Evolutionary conservation across 805 yeast genomes (phyloP), one percentile per base, ranked within the genome.

Genomic region (Tetrapisispora phaffii): DNA sequence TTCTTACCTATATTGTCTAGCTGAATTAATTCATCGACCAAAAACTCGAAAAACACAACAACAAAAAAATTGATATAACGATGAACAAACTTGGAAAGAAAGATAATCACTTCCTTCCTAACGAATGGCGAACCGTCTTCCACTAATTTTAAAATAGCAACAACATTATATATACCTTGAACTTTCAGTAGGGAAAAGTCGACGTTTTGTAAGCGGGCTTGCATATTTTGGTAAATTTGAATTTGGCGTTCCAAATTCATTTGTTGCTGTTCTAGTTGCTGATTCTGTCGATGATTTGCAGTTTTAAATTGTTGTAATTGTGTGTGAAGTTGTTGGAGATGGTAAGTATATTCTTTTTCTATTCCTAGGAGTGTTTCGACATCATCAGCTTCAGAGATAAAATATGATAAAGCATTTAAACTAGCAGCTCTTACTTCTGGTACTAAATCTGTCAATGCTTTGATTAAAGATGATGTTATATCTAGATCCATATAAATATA

Each of bases 341-440:
- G 63, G 41, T 58, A 60, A 42, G 61, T 65, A 42, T 53, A 53
- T 42, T 64, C 67, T 40, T 62, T 64, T 41, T 62, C 63, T 39
- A 59, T 44, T 31, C 54, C 55, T n/a, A 56, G 42, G 47, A 62
- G 52, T 7, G 50, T 44, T 15, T 69, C 76, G 1, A 66, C 63
- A 28, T 63, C 71, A 17, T 57, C 59, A 5, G 61, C 59, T 29
- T 71, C 77, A 4, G 81, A 77, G 31, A 84, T 63, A 56, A 80
- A 86, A 33, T 80, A 76, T 4, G 87, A 77, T 41, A 90, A 67
- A 0, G 95, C 84, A 29, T 79, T 68, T 12, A 93, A 67, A 4
- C 86, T 77, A 0, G 97, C 85, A 0, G 96, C 83, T 45, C 97
- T 71, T 1, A 93, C 95, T 62, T 93, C 98, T 0, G 97, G 96